Percentiles rank a stretch among this genome's conserved stretches.
These are phyloP conservation scores for Candida wancherniae DNA, from an alignment of 805 yeast species.

Conservation along the genomic window DNA sequence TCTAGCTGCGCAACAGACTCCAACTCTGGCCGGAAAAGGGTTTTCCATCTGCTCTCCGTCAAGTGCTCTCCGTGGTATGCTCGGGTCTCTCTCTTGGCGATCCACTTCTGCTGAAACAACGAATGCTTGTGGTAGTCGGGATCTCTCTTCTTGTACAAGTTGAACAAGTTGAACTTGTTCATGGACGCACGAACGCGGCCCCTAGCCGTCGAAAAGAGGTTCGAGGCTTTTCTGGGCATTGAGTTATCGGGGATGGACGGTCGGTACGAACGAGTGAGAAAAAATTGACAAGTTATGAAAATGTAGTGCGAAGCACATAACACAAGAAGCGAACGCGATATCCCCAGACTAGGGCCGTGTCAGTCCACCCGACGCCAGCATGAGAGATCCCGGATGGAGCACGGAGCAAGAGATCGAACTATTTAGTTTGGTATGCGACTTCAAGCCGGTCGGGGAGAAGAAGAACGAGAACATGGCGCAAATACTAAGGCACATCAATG, in stretches of 20 bases:
- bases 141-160: conserved; percentile 69
- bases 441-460: conserved; percentile 61
- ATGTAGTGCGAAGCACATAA: not conserved
- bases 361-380: too few relatives aligned
- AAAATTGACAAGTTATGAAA: not conserved
- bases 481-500: conserved; percentile 37
- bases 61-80: conserved; percentile 94
- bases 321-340: too few relatives aligned
- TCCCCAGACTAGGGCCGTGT: too few relatives aligned
- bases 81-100: conserved; percentile 85
- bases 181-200: conserved; percentile 83
- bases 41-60: conserved; percentile 78
- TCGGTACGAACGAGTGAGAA: not conserved
- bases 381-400: too few relatives aligned
- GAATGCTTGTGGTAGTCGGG: conserved; percentile 54
- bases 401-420: conserved; percentile 58
- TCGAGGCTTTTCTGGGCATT: conserved; percentile 62
- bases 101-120: conserved; percentile 89
- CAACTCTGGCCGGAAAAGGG: conserved; percentile 61
- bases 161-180: conserved; percentile 89
- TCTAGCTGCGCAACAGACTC: conserved; percentile 87
- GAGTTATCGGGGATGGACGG: conserved; percentile 1
- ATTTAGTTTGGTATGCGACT: conserved; percentile 56
- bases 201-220: conserved; percentile 54
- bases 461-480: conserved; percentile 40